phyloP scores from a whole-genome alignment of 768 basidiomycete species.

The Pleurotus cornucopiae region DNA sequence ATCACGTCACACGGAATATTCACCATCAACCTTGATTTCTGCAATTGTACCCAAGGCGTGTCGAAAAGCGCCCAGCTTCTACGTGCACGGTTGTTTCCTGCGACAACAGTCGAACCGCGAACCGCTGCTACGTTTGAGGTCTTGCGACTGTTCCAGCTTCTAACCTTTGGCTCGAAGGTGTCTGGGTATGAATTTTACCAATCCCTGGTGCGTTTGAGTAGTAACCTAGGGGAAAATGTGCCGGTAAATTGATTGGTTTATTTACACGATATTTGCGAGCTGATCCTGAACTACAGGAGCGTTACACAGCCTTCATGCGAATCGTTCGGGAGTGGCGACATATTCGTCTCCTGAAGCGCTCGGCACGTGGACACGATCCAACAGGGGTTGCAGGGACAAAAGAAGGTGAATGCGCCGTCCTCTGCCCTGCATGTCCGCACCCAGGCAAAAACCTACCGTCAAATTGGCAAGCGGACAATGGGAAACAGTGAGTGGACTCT shows the following conservation, averaged over 20 bases:
- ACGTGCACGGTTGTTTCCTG: conserved; percentile 22
- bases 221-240: conserved; percentile 21
- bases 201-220: conserved; percentile 16
- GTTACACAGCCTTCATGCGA: conserved; percentile 14
- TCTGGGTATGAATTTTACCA: conserved; percentile 28
- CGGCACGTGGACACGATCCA: conserved; percentile 15
- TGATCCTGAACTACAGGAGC: background rate
- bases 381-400: conserved; percentile 12
- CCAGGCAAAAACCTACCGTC: conserved; percentile 17
- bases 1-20: background rate
- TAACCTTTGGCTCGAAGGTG: conserved; percentile 26
- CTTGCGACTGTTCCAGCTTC: conserved; percentile 25
- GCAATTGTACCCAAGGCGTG: background rate
- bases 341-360: conserved; percentile 19
- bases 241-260: background rate
- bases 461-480: conserved; percentile 1
- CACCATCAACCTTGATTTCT: background rate
- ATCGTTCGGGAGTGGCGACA: conserved; percentile 17
- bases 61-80: conserved; percentile 23
- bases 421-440: conserved; percentile 21
- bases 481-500: background rate
- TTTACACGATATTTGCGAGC: background rate
- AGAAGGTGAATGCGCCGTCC: conserved; percentile 17
- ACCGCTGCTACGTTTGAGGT: conserved; percentile 25
- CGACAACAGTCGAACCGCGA: conserved; percentile 20